Percentiles rank a stretch among this genome's conserved stretches.
Evolutionary conservation across 2,329 filamentous ascomycete genomes (phyloP).

Genomic region (Aspergillus nomiae): DNA sequence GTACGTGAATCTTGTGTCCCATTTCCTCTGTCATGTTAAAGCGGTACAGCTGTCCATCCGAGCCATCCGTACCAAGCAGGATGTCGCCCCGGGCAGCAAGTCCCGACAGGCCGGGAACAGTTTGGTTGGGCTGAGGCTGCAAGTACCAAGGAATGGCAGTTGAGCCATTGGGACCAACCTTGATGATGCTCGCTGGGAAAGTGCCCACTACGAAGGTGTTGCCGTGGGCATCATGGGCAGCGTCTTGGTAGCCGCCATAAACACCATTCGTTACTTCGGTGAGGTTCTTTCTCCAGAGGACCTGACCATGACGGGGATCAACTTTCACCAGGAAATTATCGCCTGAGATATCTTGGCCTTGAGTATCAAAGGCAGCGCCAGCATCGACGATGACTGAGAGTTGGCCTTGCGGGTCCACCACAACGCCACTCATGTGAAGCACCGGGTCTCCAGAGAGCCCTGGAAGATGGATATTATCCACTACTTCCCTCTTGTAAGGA

Average conservation of each 20-base stretch:
- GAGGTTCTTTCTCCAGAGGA: constrained; percentile 2
- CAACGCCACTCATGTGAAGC: constrained; percentile 1
- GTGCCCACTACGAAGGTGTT: constrained; percentile 1
- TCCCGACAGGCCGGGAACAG: not conserved
- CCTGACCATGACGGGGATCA: not conserved
- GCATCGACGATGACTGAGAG: constrained; percentile 3
- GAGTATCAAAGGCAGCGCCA: constrained; percentile 3
- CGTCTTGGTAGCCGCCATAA: constrained; percentile 3
- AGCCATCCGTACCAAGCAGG: not conserved
- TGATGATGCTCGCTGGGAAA: constrained; percentile 1
- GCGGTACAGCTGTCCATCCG: constrained; percentile 1
- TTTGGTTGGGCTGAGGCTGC: not conserved
- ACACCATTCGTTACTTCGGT: not conserved
- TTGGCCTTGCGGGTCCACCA: not conserved
- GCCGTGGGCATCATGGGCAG: not conserved
- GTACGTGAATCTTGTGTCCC: not conserved
- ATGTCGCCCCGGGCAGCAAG: not conserved
- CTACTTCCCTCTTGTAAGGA: not conserved
- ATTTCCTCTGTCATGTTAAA: not conserved
- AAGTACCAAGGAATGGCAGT: not conserved
- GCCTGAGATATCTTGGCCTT: not conserved
- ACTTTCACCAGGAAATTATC: not conserved
- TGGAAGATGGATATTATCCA: not conserved
- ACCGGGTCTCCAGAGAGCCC: not conserved
- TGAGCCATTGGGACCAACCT: not conserved